A percentile compares a stretch with the other conserved stretches of the same genome.
Conservation (phyloP, 805 yeast species). For the Wickerhamiella sorbophila region DNA sequence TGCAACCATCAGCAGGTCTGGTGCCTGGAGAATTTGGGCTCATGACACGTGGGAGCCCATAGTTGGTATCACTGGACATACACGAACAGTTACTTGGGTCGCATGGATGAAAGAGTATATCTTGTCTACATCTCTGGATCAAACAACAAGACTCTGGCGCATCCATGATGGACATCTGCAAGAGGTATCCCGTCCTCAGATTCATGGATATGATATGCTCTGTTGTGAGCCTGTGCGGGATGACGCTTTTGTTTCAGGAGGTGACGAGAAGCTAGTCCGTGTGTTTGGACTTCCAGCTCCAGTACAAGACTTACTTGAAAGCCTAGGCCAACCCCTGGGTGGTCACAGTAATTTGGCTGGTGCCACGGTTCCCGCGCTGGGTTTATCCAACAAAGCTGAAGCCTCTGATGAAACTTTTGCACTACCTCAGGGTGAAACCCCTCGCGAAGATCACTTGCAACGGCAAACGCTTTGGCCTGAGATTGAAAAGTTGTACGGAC, state of each 20-base stretch:
- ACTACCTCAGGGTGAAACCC: conserved; percentile 36
- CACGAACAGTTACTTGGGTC: conserved; percentile 58
- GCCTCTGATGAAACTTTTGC: conserved; percentile 30
- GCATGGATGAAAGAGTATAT: conserved; percentile 53
- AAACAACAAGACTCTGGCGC: conserved; percentile 77
- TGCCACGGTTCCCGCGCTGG: conserved; percentile 85
- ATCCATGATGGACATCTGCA: conserved; percentile 43
- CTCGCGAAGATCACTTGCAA: conserved; percentile 82
- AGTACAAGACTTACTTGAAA: conserved; percentile 46
- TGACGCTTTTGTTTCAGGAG: conserved; percentile 73
- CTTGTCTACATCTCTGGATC: conserved; percentile 74
- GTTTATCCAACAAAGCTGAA: conserved; percentile 77
- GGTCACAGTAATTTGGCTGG: conserved; percentile 40
- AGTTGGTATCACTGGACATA: conserved; percentile 63
- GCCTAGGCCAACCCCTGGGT: conserved; percentile 9
- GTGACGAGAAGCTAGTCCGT: conserved; percentile 86
- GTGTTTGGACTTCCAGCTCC: conserved; percentile 80
- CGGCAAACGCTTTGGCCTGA: conserved; percentile 93
- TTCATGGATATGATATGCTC: conserved; percentile 95
- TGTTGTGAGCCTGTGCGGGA: conserved; percentile 49
- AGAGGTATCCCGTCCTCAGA: conserved; percentile 93
- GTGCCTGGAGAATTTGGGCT: conserved; percentile 78
- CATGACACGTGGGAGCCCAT: conserved; percentile 22
- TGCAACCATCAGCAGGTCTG: conserved; percentile 79
- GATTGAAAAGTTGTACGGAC: conserved; percentile 87